These are phyloP conservation scores for Globisporangium megalacanthum DNA, from an alignment of 352 stramenopile genomes.

Conservation along the genomic window DNA sequence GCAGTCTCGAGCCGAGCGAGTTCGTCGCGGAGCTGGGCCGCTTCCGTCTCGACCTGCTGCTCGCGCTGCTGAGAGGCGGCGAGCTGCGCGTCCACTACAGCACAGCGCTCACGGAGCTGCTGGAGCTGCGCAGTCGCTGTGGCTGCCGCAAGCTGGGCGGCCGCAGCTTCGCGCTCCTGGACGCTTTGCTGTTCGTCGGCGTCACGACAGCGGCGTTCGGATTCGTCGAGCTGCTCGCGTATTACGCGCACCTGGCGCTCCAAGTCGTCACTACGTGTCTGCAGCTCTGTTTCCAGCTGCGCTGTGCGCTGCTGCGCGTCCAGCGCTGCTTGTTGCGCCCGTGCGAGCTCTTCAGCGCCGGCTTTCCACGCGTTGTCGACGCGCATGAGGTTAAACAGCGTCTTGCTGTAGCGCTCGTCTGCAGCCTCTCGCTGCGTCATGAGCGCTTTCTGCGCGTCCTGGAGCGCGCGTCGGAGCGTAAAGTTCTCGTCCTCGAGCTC, in stretches of 20 bases:
- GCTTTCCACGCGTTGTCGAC: conserved; percentile 71
- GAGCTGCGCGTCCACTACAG: conserved; percentile 39
- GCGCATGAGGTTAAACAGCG: conserved; percentile 58
- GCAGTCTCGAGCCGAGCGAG: conserved; percentile 31
- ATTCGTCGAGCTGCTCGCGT: conserved; percentile 20
- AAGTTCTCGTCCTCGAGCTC: conserved; percentile 79
- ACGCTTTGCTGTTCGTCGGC: conserved; percentile 31
- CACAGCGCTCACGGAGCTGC: conserved; percentile 60
- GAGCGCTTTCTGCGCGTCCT: conserved; percentile 46
- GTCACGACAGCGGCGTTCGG: conserved; percentile 5
- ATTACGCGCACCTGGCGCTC: conserved; percentile 5
- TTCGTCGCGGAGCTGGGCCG: conserved; percentile 33
- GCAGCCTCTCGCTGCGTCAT: conserved; percentile 33
- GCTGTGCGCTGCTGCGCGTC: conserved; percentile 2
- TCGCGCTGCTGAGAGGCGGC: conserved; percentile 23
- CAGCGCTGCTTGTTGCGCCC: conserved; percentile 11
- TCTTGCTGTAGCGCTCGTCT: conserved; percentile 61
- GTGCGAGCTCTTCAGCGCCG: conserved; percentile 29
- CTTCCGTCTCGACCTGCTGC: conserved; percentile 30
- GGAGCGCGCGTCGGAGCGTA: conserved; percentile 48
- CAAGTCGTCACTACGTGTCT: neutral
- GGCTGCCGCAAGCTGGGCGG: conserved; percentile 26
- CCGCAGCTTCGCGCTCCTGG: conserved; percentile 4
- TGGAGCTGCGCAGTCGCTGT: conserved; percentile 45
- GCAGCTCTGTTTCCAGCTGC: conserved; percentile 10